Evolutionary conservation across 2,329 filamentous ascomycete species (phyloP).

Genomic region (Fusarium domesticum): DNA sequence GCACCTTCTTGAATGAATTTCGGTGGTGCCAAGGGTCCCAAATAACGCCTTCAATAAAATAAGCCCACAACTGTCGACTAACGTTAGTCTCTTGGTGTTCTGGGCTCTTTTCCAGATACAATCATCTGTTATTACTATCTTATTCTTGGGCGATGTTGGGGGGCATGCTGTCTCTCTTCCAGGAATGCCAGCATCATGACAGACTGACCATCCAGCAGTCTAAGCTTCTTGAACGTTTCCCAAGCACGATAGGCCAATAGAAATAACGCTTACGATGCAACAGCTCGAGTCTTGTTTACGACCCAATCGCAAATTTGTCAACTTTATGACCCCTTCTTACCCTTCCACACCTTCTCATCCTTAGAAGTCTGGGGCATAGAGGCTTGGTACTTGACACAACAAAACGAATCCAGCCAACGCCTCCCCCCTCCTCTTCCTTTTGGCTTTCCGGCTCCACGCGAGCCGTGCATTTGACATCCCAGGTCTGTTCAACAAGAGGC

Average conservation of each 20-base stretch:
- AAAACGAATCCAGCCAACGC: neutral
- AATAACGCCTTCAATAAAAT: too few relatives aligned
- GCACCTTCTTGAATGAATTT: neutral
- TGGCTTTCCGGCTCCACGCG: neutral
- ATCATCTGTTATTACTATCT: too few relatives aligned
- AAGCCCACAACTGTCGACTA: neutral
- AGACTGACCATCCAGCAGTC: neutral
- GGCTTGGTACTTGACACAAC: neutral
- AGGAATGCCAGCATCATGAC: neutral
- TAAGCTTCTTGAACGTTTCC: neutral
- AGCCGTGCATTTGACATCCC: neutral
- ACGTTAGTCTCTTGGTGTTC: neutral
- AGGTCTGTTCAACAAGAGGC: too few relatives aligned
- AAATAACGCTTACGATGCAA: neutral
- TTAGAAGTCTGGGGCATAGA: neutral
- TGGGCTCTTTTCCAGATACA: neutral
- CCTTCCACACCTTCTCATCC: neutral
- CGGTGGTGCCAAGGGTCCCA: neutral
- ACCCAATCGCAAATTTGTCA: neutral
- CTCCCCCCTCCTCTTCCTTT: neutral
- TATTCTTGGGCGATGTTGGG: neutral
- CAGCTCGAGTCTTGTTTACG: neutral
- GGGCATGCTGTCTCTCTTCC: neutral
- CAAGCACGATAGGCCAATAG: neutral
- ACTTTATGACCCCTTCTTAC: neutral